A percentile compares a stretch with the other conserved stretches of the same genome.
Conservation (phyloP, 441 rosid genomes). For the Jatropha multifida region DNA sequence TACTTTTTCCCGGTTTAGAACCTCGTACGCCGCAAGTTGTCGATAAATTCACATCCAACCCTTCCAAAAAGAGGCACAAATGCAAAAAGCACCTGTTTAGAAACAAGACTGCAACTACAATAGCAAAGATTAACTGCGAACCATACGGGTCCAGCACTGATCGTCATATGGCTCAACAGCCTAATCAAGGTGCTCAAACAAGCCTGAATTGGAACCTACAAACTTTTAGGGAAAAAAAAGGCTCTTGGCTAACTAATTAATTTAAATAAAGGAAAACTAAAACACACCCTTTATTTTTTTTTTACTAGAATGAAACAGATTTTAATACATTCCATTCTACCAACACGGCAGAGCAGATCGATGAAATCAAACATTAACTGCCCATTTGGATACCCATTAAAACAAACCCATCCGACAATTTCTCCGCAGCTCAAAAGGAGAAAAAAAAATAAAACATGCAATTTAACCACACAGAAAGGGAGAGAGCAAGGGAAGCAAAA, state of each 20-base stretch:
- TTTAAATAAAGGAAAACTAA: not conserved
- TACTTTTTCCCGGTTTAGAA: not conserved
- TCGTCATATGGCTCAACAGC: not conserved
- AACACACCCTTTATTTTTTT: not conserved
- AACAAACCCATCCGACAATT: not conserved
- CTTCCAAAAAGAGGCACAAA: not conserved
- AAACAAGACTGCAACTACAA: not conserved
- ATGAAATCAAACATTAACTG: not conserved
- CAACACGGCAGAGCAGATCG: not conserved
- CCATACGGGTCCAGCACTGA: not conserved
- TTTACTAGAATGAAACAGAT: not conserved
- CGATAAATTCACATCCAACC: not conserved
- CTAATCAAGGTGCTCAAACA: not conserved
- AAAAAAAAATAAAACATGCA: not conserved
- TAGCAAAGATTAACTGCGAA: not conserved
- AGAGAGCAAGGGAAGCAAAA: too few relatives aligned
- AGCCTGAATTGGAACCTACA: not conserved
- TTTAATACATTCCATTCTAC: not conserved
- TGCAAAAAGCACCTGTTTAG: not conserved
- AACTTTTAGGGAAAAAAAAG: not conserved
- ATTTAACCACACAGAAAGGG: not conserved
- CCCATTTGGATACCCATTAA: not conserved
- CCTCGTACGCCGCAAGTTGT: not conserved
- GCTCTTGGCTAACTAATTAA: not conserved
- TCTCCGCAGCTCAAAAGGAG: not conserved